Evolutionary conservation across 768 basidiomycete species (phyloP).

Genomic region (Naganishia friedmannii): DNA sequence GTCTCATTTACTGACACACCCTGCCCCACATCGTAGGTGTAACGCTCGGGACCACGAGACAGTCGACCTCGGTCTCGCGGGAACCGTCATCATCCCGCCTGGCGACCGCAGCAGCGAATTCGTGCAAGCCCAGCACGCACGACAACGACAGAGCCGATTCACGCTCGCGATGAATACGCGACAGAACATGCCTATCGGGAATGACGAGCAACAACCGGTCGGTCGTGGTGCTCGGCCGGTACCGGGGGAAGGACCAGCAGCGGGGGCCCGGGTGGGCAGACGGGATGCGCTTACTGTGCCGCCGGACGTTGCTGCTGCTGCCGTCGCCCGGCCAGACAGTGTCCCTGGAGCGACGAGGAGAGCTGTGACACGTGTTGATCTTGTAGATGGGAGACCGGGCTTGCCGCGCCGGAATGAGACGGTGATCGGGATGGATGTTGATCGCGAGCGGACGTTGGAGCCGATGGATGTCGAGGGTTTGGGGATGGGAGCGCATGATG

Average conservation of each 20-base stretch:
- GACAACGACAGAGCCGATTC: slow-evolving; percentile 21
- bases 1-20: not conserved
- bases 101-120: slow-evolving; percentile 22
- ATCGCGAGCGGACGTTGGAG: slow-evolving; percentile 12
- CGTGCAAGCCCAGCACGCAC: slow-evolving; percentile 16
- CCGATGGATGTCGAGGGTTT: slow-evolving; percentile 16
- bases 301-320: not conserved
- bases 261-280: not conserved
- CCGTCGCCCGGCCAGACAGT: not conserved
- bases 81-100: slow-evolving; percentile 32
- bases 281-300: not conserved
- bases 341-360: not conserved
- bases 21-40: slow-evolving; percentile 18
- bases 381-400: not conserved
- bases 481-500: slow-evolving; percentile 1
- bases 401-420: slow-evolving; percentile 1
- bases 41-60: slow-evolving; percentile 32
- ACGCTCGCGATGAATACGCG: slow-evolving; percentile 16
- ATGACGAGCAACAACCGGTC: slow-evolving; percentile 9
- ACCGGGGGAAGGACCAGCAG: not conserved
- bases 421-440: slow-evolving; percentile 13
- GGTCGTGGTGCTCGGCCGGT: too few species aligned
- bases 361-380: not conserved
- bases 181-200: slow-evolving; percentile 16
- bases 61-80: slow-evolving; percentile 20